These are phyloP conservation scores for Tephrocybe sp. DNA, from an alignment of 768 basidiomycete genomes.

Conservation along the genomic window DNA sequence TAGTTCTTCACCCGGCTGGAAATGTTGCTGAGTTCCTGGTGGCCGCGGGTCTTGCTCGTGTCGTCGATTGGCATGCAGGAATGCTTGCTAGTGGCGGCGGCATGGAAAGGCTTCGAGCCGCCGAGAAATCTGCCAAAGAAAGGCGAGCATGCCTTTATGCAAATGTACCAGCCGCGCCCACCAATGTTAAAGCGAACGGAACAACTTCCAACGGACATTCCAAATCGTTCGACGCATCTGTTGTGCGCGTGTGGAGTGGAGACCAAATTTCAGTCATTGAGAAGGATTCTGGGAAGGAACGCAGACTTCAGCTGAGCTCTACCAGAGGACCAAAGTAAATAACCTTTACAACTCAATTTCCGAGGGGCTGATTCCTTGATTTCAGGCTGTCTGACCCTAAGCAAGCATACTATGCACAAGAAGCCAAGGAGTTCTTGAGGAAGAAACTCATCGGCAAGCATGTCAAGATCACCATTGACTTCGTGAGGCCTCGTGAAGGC, in stretches of 20 bases:
- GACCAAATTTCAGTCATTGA: constrained; percentile 86
- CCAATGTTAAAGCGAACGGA: constrained; percentile 47
- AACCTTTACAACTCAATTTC: too few relatives aligned
- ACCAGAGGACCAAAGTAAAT: constrained; percentile 87
- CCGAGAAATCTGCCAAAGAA: constrained; percentile 81
- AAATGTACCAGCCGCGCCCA: constrained; percentile 40
- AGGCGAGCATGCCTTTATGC: constrained; percentile 72
- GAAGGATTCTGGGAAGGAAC: constrained; percentile 73
- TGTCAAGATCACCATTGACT: constrained; percentile 84
- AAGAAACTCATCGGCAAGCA: constrained; percentile 91
- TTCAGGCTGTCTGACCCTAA: constrained; percentile 80
- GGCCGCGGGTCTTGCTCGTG: constrained; percentile 80
- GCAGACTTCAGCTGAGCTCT: constrained; percentile 84
- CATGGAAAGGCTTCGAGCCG: constrained; percentile 85
- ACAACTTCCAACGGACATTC: constrained; percentile 40
- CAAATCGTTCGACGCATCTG: constrained; percentile 75
- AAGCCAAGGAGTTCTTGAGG: constrained; percentile 90
- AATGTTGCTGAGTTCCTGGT: constrained; percentile 93
- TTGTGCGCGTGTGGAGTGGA: constrained; percentile 87
- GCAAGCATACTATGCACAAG: constrained; percentile 84
- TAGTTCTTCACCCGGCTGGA: constrained; percentile 88
- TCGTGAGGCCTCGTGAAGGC: constrained; percentile 87
- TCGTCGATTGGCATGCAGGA: constrained; percentile 98
- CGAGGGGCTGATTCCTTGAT: too few relatives aligned
- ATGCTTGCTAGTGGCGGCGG: constrained; percentile 83